A percentile compares a stretch with the other conserved stretches of the same genome.
These are phyloP conservation scores for Colletotrichum destructivum DNA, from an alignment of 2,329 filamentous ascomycete genomes.

Conservation along the genomic window DNA sequence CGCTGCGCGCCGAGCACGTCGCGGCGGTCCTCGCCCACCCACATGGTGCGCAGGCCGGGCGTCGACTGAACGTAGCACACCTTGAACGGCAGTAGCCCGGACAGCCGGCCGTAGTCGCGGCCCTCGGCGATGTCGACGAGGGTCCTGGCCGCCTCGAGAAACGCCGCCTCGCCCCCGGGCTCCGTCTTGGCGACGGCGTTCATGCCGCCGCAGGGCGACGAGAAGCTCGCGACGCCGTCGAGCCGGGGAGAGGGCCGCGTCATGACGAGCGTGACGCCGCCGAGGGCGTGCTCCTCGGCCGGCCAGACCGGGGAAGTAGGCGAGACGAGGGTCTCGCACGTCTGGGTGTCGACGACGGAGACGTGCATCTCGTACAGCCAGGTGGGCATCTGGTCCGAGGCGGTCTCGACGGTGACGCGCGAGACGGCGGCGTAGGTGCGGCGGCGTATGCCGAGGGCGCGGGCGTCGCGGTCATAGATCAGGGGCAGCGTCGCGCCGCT, in stretches of 20 bases:
- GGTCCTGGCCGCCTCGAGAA: background rate
- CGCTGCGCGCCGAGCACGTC: slow-evolving; percentile 59
- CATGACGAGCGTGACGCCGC: slow-evolving; percentile 42
- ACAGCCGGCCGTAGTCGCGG: slow-evolving; percentile 51
- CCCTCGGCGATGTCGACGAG: slow-evolving; percentile 37
- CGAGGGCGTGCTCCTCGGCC: slow-evolving; percentile 34
- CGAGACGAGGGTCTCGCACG: slow-evolving; percentile 49
- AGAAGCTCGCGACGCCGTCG: background rate
- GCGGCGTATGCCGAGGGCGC: slow-evolving; percentile 51
- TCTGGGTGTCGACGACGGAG: slow-evolving; percentile 47
- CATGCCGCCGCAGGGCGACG: slow-evolving; percentile 6
- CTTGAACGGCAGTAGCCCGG: slow-evolving; percentile 60
- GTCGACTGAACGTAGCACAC: slow-evolving; percentile 59
- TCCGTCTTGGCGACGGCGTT: slow-evolving; percentile 17
- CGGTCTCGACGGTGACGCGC: slow-evolving; percentile 45
- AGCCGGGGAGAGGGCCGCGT: background rate
- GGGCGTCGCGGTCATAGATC: slow-evolving; percentile 54
- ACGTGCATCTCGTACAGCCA: slow-evolving; percentile 56
- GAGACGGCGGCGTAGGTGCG: slow-evolving; percentile 56
- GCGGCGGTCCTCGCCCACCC: slow-evolving; percentile 59
- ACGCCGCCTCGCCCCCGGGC: slow-evolving; percentile 5
- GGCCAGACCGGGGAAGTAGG: slow-evolving; percentile 43
- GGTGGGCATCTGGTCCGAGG: slow-evolving; percentile 40
- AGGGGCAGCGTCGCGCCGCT: slow-evolving; percentile 60
- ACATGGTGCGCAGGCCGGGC: slow-evolving; percentile 54